These are phyloP conservation scores for Zelopaecilomyces penicillatus DNA, from an alignment of 2,329 filamentous ascomycete species.

Conservation along the genomic window DNA sequence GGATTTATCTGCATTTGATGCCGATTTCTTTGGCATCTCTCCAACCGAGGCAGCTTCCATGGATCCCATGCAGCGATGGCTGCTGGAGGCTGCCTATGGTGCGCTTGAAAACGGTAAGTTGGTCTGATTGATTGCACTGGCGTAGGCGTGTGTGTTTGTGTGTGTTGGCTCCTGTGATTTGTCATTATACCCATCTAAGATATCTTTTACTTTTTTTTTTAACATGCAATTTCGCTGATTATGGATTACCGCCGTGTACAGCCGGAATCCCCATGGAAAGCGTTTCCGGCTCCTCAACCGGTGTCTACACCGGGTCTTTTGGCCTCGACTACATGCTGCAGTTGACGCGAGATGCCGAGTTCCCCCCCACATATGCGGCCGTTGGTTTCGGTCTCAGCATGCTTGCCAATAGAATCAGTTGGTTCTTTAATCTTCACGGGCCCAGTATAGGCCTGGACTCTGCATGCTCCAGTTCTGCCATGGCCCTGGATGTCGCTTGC, in stretches of 20 bases:
- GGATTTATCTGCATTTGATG: constrained; percentile 7
- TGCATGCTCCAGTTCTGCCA: constrained; percentile 24
- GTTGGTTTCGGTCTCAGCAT: constrained; percentile 16
- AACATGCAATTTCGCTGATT: not conserved
- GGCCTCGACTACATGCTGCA: not conserved
- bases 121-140: not conserved
- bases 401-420: constrained; percentile 28
- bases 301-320: not conserved
- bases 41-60: constrained; percentile 14
- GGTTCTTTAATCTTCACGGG: constrained; percentile 26
- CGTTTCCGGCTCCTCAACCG: constrained; percentile 1
- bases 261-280: constrained; percentile 5
- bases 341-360: not conserved
- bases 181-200: too few species aligned
- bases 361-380: not conserved
- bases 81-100: constrained; percentile 8
- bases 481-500: constrained; percentile 20
- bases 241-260: not conserved
- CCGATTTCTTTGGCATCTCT: constrained; percentile 15
- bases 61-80: constrained; percentile 17
- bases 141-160: not conserved
- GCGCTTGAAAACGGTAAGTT: constrained; percentile 8
- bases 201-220: too few species aligned
- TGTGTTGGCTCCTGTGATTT: too few species aligned
- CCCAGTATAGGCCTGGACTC: constrained; percentile 25